Base-by-base conservation (phyloP, 495 filamentous ascomycete species). In the Penicillium cinerascens region DNA sequence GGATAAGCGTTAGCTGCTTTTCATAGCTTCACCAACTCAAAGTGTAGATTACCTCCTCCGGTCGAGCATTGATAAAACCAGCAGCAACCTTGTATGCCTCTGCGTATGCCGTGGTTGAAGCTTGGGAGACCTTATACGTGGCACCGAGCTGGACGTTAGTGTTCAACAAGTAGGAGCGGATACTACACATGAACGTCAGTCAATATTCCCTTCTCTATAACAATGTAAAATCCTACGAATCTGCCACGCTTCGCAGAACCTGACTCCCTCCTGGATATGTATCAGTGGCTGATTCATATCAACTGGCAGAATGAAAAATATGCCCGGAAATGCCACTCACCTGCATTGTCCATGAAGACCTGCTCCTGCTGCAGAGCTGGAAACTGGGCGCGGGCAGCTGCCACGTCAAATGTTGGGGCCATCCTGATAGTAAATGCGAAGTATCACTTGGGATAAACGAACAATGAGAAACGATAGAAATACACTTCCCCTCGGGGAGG, bases 71-170 rank as follows among this genome's bases (percentile, higher is more conserved):
- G 56, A 89, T 80, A 66, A 86, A 91, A 33, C 68, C 72, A 13
- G 87, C 85, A 3, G 79, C 86, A 3, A 84, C 83, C 25, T 71
- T 61, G 51, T 82, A 81, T 27, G 81, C 87, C 15, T 71, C 64
- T 2, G 64, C 53, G 54, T 84, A 85, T 22, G 71, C 71, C 6
- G 73, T 60, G 1, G 79, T 88, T 0, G 86, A 82, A 15, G 67
- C 61, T 53, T 80, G 60, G 25, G 78, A 74, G 0, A 77, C 65
- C 26, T 68, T 61, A 56, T 91, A 91, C 4, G 74, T 81, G 8
- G 84, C 86, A 22, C 85, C 85, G 8, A 89, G 78, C 64, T 89
- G 87, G 49, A 89, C 85, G 51, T 90, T 90, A 54, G 78, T 85
- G 42, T 76, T 80, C 39, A 76, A 64, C 35, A 89, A 74, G 54